phyloP scores from a whole-genome alignment of 2,329 filamentous ascomycete species.

The Aspergillus melleus region DNA sequence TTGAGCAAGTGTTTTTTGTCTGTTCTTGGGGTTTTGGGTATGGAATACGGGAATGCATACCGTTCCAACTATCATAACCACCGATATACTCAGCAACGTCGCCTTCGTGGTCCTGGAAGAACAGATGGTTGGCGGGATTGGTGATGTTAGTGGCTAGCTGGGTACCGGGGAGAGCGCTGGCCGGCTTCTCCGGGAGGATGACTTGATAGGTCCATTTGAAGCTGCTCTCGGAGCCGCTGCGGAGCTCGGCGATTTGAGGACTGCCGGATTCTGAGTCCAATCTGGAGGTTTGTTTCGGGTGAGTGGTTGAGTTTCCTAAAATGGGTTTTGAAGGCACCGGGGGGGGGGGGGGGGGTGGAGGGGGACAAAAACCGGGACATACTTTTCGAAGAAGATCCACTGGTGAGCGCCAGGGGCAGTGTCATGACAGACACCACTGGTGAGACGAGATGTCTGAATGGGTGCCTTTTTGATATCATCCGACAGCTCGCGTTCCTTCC shows the following conservation, averaged over 20 bases:
- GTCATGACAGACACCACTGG: background rate
- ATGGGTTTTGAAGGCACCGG: background rate
- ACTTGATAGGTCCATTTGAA: background rate
- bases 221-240: background rate
- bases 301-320: background rate
- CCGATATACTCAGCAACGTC: background rate
- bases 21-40: too few species aligned
- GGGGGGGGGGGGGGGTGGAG: background rate
- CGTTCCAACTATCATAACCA: background rate
- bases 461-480: background rate
- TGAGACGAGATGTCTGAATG: background rate
- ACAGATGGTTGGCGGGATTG: background rate
- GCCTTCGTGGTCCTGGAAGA: background rate
- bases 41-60: too few species aligned
- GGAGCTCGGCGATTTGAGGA: background rate
- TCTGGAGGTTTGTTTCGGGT: background rate
- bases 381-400: background rate
- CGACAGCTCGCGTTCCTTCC: background rate
- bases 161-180: slow-evolving; percentile 1
- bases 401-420: background rate
- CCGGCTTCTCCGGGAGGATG: background rate
- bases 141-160: slow-evolving; percentile 1
- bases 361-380: background rate
- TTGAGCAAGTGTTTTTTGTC: too few species aligned
- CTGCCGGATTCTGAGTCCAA: background rate